Conservation (phyloP, 2,329 filamentous ascomycete genomes). For the Scedosporium aurantiacum region DNA sequence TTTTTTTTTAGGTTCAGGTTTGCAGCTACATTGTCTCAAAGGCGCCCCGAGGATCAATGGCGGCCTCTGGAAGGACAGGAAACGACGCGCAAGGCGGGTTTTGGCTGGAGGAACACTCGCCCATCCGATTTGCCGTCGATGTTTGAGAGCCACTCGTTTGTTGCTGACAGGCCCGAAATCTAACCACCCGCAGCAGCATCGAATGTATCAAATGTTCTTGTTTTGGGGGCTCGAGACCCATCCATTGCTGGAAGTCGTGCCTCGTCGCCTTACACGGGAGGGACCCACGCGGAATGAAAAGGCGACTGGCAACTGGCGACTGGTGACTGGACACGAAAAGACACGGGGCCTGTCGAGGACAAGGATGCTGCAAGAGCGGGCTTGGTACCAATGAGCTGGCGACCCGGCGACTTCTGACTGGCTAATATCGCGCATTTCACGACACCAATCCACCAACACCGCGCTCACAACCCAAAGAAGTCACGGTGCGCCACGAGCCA, state of each 20-base stretch:
- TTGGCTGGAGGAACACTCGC: background rate
- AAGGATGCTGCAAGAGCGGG: background rate
- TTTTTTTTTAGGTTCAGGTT: background rate
- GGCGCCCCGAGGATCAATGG: background rate
- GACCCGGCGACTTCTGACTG: background rate
- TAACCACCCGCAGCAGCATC: background rate
- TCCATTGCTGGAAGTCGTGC: background rate
- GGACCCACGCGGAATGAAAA: background rate
- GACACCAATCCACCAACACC: background rate
- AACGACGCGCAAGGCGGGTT: background rate
- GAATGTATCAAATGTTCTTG: background rate
- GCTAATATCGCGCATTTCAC: background rate
- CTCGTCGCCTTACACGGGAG: background rate
- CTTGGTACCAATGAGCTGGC: background rate
- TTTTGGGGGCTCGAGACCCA: background rate
- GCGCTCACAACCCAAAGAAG: background rate
- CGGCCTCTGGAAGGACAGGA: background rate
- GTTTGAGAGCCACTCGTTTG: background rate
- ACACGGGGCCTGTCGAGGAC: background rate
- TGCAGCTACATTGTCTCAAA: background rate
- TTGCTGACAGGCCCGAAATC: background rate
- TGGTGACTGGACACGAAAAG: background rate
- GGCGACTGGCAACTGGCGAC: background rate
- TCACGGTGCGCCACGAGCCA: background rate
- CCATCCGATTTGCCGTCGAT: background rate